These are phyloP conservation scores for Phytophthora ramorum DNA, from an alignment of 352 stramenopile species.

Conservation along the genomic window DNA sequence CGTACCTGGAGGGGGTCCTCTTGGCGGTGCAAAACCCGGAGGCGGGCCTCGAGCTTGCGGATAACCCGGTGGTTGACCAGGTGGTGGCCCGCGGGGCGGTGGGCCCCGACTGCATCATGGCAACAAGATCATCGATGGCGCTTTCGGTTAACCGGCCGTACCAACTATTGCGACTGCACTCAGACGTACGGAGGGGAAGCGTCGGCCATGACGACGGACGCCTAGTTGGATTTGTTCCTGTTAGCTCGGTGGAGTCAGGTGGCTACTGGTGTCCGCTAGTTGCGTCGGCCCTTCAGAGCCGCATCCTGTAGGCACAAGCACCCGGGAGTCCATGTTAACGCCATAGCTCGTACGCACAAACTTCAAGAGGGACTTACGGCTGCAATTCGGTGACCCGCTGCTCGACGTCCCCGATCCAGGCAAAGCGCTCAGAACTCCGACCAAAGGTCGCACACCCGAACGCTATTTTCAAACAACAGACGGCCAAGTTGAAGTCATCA, in stretches of 20 bases:
- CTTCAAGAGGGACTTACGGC: slow-evolving; percentile 15
- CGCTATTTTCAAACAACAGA: slow-evolving; percentile 27
- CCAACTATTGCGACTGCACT: not conserved
- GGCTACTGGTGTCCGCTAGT: slow-evolving; percentile 15
- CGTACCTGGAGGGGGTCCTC: slow-evolving; percentile 54
- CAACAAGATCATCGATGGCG: not conserved
- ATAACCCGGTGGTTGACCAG: slow-evolving; percentile 53
- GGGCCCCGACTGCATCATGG: slow-evolving; percentile 30
- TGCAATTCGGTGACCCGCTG: not conserved
- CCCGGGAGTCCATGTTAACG: not conserved
- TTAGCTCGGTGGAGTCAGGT: slow-evolving; percentile 14
- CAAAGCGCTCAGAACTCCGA: not conserved
- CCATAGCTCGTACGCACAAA: not conserved
- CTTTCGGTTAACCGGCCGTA: too few relatives aligned
- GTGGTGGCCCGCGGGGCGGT: slow-evolving; percentile 46
- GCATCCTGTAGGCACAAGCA: slow-evolving; percentile 24
- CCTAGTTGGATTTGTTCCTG: slow-evolving; percentile 14
- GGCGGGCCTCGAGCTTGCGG: slow-evolving; percentile 63
- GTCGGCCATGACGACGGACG: slow-evolving; percentile 33
- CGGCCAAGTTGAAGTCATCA: not conserved
- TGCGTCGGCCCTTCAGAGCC: slow-evolving; percentile 12
- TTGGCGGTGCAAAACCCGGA: slow-evolving; percentile 53
- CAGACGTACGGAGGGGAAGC: slow-evolving; percentile 37
- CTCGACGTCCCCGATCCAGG: slow-evolving; percentile 10
- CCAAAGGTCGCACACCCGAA: slow-evolving; percentile 22